Percentiles rank a stretch among this genome's conserved stretches.
phyloP scores from a whole-genome alignment of 2,329 filamentous ascomycete genomes.

The Monosporascus sp. region DNA sequence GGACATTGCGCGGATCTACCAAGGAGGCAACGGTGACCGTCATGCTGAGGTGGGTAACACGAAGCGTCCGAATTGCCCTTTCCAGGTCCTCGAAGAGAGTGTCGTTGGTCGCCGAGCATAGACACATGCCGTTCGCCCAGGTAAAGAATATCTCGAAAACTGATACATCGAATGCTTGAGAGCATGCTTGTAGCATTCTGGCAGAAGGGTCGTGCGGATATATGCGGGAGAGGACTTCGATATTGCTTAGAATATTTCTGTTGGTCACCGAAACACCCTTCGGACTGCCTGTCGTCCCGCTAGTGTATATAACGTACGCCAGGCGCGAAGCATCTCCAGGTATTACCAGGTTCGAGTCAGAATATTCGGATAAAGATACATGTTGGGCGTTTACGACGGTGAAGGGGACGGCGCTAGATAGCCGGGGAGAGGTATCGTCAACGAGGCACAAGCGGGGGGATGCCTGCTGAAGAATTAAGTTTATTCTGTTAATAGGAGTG shows the following conservation, averaged over 20 bases:
- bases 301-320: constrained; percentile 79
- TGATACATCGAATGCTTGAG: constrained; percentile 81
- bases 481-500: constrained; percentile 59
- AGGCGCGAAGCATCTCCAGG: constrained; percentile 43
- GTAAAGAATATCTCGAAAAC: constrained; percentile 89
- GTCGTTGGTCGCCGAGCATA: constrained; percentile 73
- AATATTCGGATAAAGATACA: constrained; percentile 21
- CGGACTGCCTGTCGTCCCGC: constrained; percentile 73
- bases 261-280: constrained; percentile 79
- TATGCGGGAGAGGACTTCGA: constrained; percentile 59
- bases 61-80: constrained; percentile 55
- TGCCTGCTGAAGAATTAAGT: constrained; percentile 59
- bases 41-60: constrained; percentile 75
- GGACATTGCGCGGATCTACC: constrained; percentile 64
- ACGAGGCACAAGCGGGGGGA: constrained; percentile 41
- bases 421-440: constrained; percentile 24
- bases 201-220: constrained; percentile 56
- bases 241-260: constrained; percentile 69
- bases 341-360: constrained; percentile 32
- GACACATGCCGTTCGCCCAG: constrained; percentile 71
- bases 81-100: constrained; percentile 70
- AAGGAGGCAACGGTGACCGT: constrained; percentile 80
- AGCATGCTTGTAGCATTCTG: constrained; percentile 76
- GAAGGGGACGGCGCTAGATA: constrained; percentile 12
- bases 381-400: constrained; percentile 31